A percentile compares a stretch with the other conserved stretches of the same genome.
Conservation (phyloP, 768 basidiomycete genomes). For the Kwoniella newhampshirensis region DNA sequence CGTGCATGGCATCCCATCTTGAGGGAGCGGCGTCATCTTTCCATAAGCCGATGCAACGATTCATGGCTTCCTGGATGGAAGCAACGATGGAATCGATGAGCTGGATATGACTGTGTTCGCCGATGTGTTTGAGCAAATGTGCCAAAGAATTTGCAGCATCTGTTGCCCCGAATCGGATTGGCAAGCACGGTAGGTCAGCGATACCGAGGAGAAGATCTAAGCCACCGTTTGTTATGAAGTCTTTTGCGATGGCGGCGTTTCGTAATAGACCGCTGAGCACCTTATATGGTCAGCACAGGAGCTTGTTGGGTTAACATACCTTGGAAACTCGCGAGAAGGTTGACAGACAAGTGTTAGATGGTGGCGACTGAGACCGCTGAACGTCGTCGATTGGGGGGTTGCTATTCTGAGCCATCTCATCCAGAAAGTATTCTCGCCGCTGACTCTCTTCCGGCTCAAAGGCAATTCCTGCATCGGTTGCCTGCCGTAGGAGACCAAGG, state of each 20-base stretch:
- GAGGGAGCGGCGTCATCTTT: slow-evolving; percentile 5
- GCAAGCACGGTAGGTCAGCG: slow-evolving; percentile 72
- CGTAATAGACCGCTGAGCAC: slow-evolving; percentile 86
- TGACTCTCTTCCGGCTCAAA: slow-evolving; percentile 4
- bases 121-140: slow-evolving; percentile 83
- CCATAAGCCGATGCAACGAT: slow-evolving; percentile 55
- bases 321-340: slow-evolving; percentile 18
- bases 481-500: slow-evolving; percentile 61
- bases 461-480: slow-evolving; percentile 66
- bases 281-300: slow-evolving; percentile 60
- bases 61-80: slow-evolving; percentile 9
- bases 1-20: slow-evolving; percentile 20
- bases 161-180: slow-evolving; percentile 82
- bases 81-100: slow-evolving; percentile 18
- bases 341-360: slow-evolving; percentile 6
- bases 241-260: slow-evolving; percentile 81
- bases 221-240: slow-evolving; percentile 63
- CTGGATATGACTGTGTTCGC: slow-evolving; percentile 59
- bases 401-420: slow-evolving; percentile 1
- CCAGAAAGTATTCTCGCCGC: slow-evolving; percentile 10
- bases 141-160: slow-evolving; percentile 60
- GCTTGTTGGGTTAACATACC: slow-evolving; percentile 10
- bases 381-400: not conserved
- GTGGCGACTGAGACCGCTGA: not conserved
- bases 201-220: slow-evolving; percentile 34